A percentile compares a stretch with the other conserved stretches of the same genome.
These are phyloP conservation scores for Acrocalymma vagum DNA, from an alignment of 2,329 filamentous ascomycete genomes.

Conservation along the genomic window DNA sequence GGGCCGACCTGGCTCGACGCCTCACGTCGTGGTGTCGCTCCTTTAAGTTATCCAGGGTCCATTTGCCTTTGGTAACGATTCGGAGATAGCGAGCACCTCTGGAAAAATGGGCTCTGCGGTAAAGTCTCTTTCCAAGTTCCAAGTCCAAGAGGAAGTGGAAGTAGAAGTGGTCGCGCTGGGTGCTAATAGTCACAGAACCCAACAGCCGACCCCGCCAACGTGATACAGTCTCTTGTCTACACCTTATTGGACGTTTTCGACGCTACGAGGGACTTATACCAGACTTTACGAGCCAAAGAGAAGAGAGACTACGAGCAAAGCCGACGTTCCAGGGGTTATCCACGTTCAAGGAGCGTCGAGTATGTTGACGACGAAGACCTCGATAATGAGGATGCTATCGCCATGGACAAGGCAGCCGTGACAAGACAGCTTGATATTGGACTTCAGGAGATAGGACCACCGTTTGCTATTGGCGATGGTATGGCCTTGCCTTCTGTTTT, in stretches of 20 bases:
- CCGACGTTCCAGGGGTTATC: slow-evolving; percentile 38
- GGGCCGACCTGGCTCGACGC: slow-evolving; percentile 17
- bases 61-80: slow-evolving; percentile 24
- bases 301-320: slow-evolving; percentile 40
- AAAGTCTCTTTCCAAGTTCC: slow-evolving; percentile 15
- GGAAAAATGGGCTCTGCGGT: slow-evolving; percentile 35
- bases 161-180: not conserved
- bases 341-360: slow-evolving; percentile 31
- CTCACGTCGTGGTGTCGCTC: slow-evolving; percentile 16
- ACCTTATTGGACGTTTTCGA: slow-evolving; percentile 45
- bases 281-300: slow-evolving; percentile 40
- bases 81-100: slow-evolving; percentile 16
- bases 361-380: slow-evolving; percentile 35
- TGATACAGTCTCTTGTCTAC: slow-evolving; percentile 41
- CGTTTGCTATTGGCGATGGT: slow-evolving; percentile 45
- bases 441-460: slow-evolving; percentile 32
- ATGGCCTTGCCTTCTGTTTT: slow-evolving; percentile 8
- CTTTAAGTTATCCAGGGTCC: slow-evolving; percentile 23
- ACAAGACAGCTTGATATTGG: slow-evolving; percentile 39
- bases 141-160: slow-evolving; percentile 1
- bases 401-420: slow-evolving; percentile 43
- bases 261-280: slow-evolving; percentile 41
- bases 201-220: slow-evolving; percentile 32
- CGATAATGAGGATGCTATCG: slow-evolving; percentile 35
- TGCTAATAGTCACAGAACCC: slow-evolving; percentile 30